Percentiles rank a stretch among this genome's conserved stretches.
Evolutionary conservation across 371 early-diverging fungal species (phyloP).

Genomic region (Rhizopus stolonifer): DNA sequence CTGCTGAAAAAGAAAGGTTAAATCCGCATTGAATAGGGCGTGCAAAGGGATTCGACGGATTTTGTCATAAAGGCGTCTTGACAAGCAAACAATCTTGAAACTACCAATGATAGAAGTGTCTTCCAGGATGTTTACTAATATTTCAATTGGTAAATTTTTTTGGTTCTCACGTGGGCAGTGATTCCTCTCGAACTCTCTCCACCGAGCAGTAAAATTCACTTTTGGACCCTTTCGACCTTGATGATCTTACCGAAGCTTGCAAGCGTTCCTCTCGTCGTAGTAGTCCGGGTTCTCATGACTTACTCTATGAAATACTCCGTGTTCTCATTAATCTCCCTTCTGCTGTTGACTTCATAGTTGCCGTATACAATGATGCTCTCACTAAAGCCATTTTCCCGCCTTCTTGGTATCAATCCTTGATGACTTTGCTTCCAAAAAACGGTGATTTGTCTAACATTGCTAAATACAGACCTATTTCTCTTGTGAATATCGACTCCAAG

Average conservation of each 20-base stretch:
- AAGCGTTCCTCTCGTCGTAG: background rate
- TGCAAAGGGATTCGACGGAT: too few relatives aligned
- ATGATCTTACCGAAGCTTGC: background rate
- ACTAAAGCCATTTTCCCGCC: conserved; percentile 1
- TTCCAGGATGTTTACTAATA: too few relatives aligned
- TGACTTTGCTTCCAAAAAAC: conserved; percentile 18
- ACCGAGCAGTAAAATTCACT: too few relatives aligned
- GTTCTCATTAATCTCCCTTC: background rate
- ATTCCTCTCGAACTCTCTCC: too few relatives aligned
- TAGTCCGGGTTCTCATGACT: conserved; percentile 9
- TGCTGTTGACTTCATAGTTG: background rate
- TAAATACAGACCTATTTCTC: conserved; percentile 4
- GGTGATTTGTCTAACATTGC: background rate
- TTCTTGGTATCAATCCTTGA: conserved; percentile 14
- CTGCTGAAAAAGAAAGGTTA: too few relatives aligned
- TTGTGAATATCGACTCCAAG: conserved; percentile 29
- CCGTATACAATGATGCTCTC: conserved; percentile 2
- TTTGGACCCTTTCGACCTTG: background rate
- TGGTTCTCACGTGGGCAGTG: too few relatives aligned
- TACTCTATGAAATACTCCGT: conserved; percentile 1
- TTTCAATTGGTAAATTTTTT: too few relatives aligned
- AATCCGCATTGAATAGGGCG: too few relatives aligned
- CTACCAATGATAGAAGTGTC: too few relatives aligned
- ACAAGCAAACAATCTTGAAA: too few relatives aligned
- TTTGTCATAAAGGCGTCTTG: too few relatives aligned